These are phyloP conservation scores for Lomentospora prolificans DNA, from an alignment of 2,329 filamentous ascomycete genomes.

Conservation along the genomic window DNA sequence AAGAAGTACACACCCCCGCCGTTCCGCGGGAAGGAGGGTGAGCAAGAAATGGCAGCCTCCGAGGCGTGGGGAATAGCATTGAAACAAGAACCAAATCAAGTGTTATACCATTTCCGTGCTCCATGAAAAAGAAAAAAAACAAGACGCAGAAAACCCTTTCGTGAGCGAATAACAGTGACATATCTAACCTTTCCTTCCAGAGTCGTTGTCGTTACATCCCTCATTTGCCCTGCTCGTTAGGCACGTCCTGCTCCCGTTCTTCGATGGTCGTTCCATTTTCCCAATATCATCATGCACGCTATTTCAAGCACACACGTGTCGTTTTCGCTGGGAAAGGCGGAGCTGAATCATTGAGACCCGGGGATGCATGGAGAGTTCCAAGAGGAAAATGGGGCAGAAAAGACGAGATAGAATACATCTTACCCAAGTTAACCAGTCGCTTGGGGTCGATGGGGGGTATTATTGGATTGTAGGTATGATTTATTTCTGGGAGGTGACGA, in stretches of 20 bases:
- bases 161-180: neutral
- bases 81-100: conserved; percentile 13
- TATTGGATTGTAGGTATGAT: neutral
- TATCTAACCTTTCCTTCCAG: conserved; percentile 3
- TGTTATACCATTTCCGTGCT: conserved; percentile 16
- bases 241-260: neutral
- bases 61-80: neutral
- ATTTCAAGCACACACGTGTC: neutral
- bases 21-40: too few relatives aligned
- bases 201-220: neutral
- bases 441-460: neutral
- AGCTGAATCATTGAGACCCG: neutral
- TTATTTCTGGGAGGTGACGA: conserved; percentile 8
- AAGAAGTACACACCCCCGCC: too few relatives aligned
- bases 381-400: conserved; percentile 1
- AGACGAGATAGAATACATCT: neutral
- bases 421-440: neutral
- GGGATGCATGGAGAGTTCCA: neutral
- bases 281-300: neutral
- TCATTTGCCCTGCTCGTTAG: neutral
- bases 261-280: neutral
- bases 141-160: conserved; percentile 9
- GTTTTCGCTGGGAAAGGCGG: neutral
- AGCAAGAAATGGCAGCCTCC: too few relatives aligned
- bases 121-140: conserved; percentile 16